These are phyloP conservation scores for Chalciporus piperatus DNA, from an alignment of 768 basidiomycete genomes.

Conservation along the genomic window DNA sequence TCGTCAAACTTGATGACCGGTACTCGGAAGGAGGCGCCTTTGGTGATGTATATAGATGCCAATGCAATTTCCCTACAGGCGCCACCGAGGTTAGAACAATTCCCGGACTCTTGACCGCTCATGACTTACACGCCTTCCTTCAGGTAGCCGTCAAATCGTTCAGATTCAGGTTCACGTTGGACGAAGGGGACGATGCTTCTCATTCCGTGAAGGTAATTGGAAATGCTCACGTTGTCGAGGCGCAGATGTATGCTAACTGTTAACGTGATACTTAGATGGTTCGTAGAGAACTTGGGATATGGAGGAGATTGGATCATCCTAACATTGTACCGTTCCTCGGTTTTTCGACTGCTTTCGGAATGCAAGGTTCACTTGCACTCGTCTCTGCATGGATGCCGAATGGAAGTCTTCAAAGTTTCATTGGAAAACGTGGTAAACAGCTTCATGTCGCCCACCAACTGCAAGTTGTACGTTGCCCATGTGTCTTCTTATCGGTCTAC, in stretches of 20 bases:
- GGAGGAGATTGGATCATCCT: slow-evolving; percentile 4
- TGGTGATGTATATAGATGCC: neutral
- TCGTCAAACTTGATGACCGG: neutral
- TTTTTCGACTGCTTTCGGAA: neutral
- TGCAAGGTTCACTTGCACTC: slow-evolving; percentile 10
- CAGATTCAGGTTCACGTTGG: neutral
- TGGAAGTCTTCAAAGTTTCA: slow-evolving; percentile 21
- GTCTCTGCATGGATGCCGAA: slow-evolving; percentile 31
- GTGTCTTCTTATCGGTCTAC: too few species aligned
- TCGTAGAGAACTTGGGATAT: neutral
- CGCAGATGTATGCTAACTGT: too few species aligned
- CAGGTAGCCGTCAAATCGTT: neutral
- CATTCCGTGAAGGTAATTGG: neutral
- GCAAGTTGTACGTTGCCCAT: slow-evolving; percentile 15
- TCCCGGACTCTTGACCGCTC: too few species aligned
- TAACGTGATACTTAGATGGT: neutral
- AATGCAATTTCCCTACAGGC: neutral
- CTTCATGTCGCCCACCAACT: neutral
- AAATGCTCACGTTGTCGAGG: too few species aligned
- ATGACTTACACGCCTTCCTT: neutral
- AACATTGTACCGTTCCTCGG: slow-evolving; percentile 9
- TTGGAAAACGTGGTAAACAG: neutral
- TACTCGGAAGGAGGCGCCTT: slow-evolving; percentile 2
- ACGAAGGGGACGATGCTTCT: neutral
- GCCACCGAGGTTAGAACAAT: neutral